Percentiles rank a stretch among this genome's conserved stretches.
Conservation (phyloP, 495 filamentous ascomycete genomes). For the Trichoderma asperelloides region DNA sequence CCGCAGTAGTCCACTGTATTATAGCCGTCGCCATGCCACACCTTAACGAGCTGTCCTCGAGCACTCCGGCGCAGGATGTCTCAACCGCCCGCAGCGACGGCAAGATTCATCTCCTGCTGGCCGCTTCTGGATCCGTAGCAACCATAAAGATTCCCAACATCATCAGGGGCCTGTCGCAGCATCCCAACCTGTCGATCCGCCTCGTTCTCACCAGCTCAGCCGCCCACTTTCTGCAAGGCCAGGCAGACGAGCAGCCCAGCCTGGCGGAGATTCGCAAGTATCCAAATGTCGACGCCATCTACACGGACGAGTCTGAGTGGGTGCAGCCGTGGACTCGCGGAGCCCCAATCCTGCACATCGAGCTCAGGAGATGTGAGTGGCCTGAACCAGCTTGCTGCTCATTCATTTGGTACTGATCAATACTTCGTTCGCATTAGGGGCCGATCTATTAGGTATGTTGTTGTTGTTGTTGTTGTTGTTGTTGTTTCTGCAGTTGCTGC, state of each 20-base stretch:
- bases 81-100: constrained; percentile 40
- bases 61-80: constrained; percentile 16
- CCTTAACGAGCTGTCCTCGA: neutral
- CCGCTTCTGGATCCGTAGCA: constrained; percentile 67
- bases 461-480: neutral
- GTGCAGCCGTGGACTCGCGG: constrained; percentile 58
- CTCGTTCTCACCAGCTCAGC: constrained; percentile 68
- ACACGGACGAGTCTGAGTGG: constrained; percentile 78
- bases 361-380: constrained; percentile 48
- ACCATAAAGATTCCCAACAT: constrained; percentile 85
- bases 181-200: constrained; percentile 57
- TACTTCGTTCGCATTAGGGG: constrained; percentile 26
- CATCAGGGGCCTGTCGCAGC: constrained; percentile 44
- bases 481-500: too few relatives aligned
- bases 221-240: constrained; percentile 58
- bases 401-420: neutral
- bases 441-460: constrained; percentile 51
- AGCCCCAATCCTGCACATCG: constrained; percentile 71
- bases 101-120: constrained; percentile 72
- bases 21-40: neutral
- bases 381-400: neutral
- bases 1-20: neutral
- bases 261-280: constrained; percentile 38
- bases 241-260: constrained; percentile 59
- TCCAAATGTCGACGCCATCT: constrained; percentile 61